Base-by-base conservation (phyloP, 163 green algal genomes). In the Coccomyxa subellipsoidea region DNA sequence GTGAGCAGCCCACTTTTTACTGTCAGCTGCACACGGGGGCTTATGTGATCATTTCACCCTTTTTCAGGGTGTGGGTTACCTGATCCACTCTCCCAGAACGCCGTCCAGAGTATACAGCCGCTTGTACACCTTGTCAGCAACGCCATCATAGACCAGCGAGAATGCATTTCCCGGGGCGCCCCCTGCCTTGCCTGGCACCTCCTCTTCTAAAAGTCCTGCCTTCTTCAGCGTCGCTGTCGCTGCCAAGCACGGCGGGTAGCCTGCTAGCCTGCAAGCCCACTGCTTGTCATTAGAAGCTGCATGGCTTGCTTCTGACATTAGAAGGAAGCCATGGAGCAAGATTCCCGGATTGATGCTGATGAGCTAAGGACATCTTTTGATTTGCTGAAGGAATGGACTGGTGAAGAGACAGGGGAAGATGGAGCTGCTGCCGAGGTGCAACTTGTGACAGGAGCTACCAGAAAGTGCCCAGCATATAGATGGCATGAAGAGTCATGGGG, bases 141-240 rank as follows among this genome's bases (percentile, higher is more conserved):
- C 84, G 12, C 39, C 69, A 10, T 38, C 40, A 47, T 93, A 93
- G 47, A 93, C 90, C 71, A 91, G 72, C 79, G 89, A 83, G 81
- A 92, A 93, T 0, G 90, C 89, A 75, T 92, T 77, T 37, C 90
- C 89, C 4, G 90, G 90, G 7, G 81, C 70, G 23, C 90, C 90
- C 6, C 87, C 79, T 21, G 87, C 81, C 80, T 93, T 93, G 75
- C 82, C 90, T 23, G 88, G 86, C 1, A 75, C 69, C 29, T 86
- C 40, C 29, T 89, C 81, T 2, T 78, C 70, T 78, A 92, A 66
- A 36, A 90, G 31, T 38, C 81, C 82, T 47, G 84, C 86, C 54
- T 85, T 87, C 73, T 88, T 76, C 18, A 90, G 86, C 18, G 76
- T 36, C 12, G 76, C 83, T 21, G 79, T 88, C 40, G 86, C 86